Evolutionary conservation across 2,329 filamentous ascomycete species (phyloP).

Genomic region (Chaetomiaceae sp.): DNA sequence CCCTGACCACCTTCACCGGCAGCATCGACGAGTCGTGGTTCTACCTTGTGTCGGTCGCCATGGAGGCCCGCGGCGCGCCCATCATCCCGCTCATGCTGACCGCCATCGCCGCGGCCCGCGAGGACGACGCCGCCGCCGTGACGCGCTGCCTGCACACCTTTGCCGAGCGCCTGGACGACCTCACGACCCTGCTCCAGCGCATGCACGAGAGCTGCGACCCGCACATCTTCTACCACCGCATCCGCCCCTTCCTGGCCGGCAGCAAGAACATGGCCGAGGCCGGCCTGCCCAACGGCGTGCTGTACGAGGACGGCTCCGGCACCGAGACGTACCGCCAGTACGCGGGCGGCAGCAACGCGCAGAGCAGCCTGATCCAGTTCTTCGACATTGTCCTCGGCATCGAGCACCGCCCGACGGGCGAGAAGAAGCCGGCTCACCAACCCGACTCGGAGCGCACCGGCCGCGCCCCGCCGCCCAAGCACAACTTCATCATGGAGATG

Average conservation of each 20-base stretch:
- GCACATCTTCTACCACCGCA: conserved; percentile 89
- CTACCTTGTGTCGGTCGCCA: conserved; percentile 90
- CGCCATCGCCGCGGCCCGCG: conserved; percentile 75
- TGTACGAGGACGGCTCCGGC: conserved; percentile 78
- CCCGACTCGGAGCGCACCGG: conserved; percentile 37
- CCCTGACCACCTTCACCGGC: conserved; percentile 86
- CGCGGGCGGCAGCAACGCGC: conserved; percentile 91
- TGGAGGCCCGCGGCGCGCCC: conserved; percentile 85
- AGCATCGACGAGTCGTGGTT: conserved; percentile 98
- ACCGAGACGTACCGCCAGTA: conserved; percentile 72
- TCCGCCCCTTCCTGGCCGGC: conserved; percentile 91
- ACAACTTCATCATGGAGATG: conserved; percentile 98
- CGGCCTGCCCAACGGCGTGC: conserved; percentile 78
- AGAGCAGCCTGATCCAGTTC: conserved; percentile 95
- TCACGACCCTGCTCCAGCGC: conserved; percentile 71
- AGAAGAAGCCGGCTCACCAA: conserved; percentile 42
- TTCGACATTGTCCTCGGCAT: conserved; percentile 90
- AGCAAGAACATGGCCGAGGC: conserved; percentile 98
- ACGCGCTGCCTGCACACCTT: conserved; percentile 73
- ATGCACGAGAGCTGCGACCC: conserved; percentile 98
- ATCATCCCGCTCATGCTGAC: conserved; percentile 84
- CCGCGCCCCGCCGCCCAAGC: conserved; percentile 49
- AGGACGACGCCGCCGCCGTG: conserved; percentile 65
- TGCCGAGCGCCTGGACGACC: conserved; percentile 82
- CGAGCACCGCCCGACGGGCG: conserved; percentile 84